These are phyloP conservation scores for Mayamaea pseudoterrestris DNA, from an alignment of 108 stramenopile species.

Conservation along the genomic window DNA sequence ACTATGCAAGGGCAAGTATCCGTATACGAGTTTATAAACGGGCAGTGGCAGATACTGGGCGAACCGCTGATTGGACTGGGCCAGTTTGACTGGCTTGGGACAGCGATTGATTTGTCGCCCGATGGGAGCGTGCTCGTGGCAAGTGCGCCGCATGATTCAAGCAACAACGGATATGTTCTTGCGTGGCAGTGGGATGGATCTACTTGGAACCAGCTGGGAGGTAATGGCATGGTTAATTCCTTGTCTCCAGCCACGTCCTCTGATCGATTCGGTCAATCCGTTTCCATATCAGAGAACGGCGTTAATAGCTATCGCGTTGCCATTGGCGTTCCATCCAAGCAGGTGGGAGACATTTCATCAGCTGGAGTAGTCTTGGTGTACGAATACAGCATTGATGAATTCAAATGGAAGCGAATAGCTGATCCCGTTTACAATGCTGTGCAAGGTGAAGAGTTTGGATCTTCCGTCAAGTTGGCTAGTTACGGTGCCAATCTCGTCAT, in stretches of 20 bases:
- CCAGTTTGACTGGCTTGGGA: constrained; percentile 36
- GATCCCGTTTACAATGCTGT: neutral
- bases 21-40: constrained; percentile 22
- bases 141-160: constrained; percentile 37
- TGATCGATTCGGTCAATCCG: constrained; percentile 27
- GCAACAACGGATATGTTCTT: constrained; percentile 43
- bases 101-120: constrained; percentile 20
- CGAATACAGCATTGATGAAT: constrained; percentile 9
- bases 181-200: constrained; percentile 12
- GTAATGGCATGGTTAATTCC: constrained; percentile 16
- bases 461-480: constrained; percentile 13
- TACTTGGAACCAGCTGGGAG: constrained; percentile 11
- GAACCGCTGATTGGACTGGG: constrained; percentile 7
- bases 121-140: constrained; percentile 27
- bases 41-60: constrained; percentile 15
- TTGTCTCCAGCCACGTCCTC: constrained; percentile 8
- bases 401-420: constrained; percentile 15
- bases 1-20: constrained; percentile 19
- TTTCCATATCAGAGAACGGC: constrained; percentile 5
- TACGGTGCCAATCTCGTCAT: constrained; percentile 13
- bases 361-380: constrained; percentile 23
- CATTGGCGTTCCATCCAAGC: constrained; percentile 32
- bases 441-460: constrained; percentile 1
- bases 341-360: constrained; percentile 1
- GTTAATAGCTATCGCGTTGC: constrained; percentile 17